Base-by-base conservation (phyloP, 2,329 filamentous ascomycete species). In the Polychaeton citri region DNA sequence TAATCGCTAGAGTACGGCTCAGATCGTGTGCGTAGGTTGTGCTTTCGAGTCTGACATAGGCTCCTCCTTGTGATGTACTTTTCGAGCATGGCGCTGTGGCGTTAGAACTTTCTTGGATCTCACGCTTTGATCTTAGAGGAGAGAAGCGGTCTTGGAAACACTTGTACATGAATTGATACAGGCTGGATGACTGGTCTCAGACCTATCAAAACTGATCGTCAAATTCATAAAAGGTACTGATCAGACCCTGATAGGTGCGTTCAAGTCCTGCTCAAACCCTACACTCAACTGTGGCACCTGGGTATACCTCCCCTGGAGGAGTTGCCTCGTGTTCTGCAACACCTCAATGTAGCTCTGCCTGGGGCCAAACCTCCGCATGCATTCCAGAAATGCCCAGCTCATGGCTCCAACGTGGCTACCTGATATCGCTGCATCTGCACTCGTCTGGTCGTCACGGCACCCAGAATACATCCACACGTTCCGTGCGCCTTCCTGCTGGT, bases 391-490 rank as follows among this genome's bases (percentile, higher is more conserved):
- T 1, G 63, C 63, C 62, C 62, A 67, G 15, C 56, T 62, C 64
- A 67, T 66, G 0, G 64, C 64, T 0, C 64, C 65, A 1, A 59
- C 60, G 26, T 57, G 54, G 26, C 55, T 50, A 0, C 65, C 65
- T 9, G 54, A 47, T 26, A 69, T 69, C 13, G 49, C 55, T 9
- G 65, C 64, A 53, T 68, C 65, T 13, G 66, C 66, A 35, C 56
- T 62, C 1, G 66, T 70, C 49, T 70, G 65, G 33, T 69, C 65
- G 45, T 70, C 67, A 33, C 59, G 54, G 40, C 67, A 71, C 2
- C 67, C 67, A 21, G 51, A 58, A 36, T 68, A 68, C 67, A 71
- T 70, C 4, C 61, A 67, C 1, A 68, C 66, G 40, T 61, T 58
- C 45, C 65, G 67, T 21, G 42, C 38, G 18, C 56, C 51, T 45